Evolutionary conservation across 2,329 filamentous ascomycete species (phyloP).

Genomic region (Neofusicoccum laricinum): DNA sequence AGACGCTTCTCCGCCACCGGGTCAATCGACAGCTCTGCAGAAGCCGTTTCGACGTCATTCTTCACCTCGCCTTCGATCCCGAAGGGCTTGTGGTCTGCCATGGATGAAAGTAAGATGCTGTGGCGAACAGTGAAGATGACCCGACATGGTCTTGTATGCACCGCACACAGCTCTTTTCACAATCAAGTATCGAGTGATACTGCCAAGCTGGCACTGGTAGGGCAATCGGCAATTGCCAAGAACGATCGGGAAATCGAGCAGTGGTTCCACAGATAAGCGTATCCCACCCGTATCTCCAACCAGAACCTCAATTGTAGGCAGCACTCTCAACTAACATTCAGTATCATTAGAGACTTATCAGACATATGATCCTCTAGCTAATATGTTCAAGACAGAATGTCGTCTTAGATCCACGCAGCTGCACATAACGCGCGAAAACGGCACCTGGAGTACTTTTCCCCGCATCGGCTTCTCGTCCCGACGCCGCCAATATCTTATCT

Average conservation of each 20-base stretch:
- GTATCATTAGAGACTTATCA: no score
- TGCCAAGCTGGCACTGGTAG: background rate
- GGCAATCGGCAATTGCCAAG: background rate
- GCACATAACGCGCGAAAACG: background rate
- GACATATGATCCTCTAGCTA: no score
- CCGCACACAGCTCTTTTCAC: background rate
- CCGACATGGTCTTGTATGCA: background rate
- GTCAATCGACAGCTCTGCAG: background rate
- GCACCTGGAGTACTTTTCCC: background rate
- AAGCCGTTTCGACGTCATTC: background rate
- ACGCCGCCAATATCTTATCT: background rate
- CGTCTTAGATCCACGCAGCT: background rate
- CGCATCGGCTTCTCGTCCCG: background rate
- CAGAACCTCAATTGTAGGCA: no score
- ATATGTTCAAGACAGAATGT: no score
- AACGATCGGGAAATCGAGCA: background rate
- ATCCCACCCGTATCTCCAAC: no score
- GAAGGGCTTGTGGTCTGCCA: background rate
- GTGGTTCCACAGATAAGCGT: background rate
- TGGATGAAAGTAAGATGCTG: background rate
- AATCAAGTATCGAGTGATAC: background rate
- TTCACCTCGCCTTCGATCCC: background rate
- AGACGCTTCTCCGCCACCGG: constrained; percentile 53
- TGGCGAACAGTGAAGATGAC: background rate
- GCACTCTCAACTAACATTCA: no score